These are phyloP conservation scores for Candida adriatica DNA, from an alignment of 805 yeast genomes.

Conservation along the genomic window DNA sequence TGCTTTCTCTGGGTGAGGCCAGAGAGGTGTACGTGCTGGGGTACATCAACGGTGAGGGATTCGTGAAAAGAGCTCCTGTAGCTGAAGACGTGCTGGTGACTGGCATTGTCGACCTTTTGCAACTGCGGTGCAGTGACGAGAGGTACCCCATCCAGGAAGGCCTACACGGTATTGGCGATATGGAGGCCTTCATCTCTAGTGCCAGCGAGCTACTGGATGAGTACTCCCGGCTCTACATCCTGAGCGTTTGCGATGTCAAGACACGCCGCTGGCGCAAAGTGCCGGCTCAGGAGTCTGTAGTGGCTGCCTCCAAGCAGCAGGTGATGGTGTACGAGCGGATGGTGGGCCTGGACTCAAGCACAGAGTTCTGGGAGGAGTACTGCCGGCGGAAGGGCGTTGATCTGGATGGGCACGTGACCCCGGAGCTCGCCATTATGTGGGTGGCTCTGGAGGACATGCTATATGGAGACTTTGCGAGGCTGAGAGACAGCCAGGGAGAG, in stretches of 20 bases:
- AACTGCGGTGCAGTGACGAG: constrained; percentile 12
- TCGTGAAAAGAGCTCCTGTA: constrained; percentile 7
- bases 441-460: constrained; percentile 37
- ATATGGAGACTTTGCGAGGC: constrained; percentile 15
- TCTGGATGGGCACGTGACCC: constrained; percentile 41
- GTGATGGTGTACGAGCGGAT: constrained; percentile 52
- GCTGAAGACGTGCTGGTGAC: constrained; percentile 41
- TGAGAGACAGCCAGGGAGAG: constrained; percentile 26
- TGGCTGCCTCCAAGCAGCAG: constrained; percentile 48
- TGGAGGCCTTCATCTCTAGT: constrained; percentile 9
- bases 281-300: constrained; percentile 46
- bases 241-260: constrained; percentile 51
- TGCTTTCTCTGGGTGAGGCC: constrained; percentile 44
- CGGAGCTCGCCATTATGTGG: constrained; percentile 32
- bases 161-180: constrained; percentile 1
- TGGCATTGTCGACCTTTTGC: constrained; percentile 56
- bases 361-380: constrained; percentile 38
- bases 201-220: constrained; percentile 14
- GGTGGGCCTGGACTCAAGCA: constrained; percentile 32
- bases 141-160: constrained; percentile 8
- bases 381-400: constrained; percentile 40
- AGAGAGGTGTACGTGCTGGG: constrained; percentile 51
- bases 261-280: constrained; percentile 40
- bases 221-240: constrained; percentile 13
- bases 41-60: constrained; percentile 13